Evolutionary conservation across 805 yeast genomes (phyloP), one percentile per base, ranked within the genome.

Genomic region (Isabelozyma heimii): DNA sequence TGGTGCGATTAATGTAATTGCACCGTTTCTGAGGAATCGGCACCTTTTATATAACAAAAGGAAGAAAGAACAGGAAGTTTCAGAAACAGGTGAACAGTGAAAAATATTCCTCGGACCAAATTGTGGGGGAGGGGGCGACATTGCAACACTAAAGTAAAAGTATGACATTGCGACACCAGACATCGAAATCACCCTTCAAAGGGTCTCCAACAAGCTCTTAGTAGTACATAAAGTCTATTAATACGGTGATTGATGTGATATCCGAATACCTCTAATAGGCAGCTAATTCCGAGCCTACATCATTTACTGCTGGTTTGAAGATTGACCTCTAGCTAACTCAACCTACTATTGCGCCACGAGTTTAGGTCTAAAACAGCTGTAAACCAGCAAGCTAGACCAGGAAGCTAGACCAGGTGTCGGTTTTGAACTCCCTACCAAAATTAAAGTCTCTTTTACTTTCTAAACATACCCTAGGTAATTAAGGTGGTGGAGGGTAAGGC

Each of bases 41-140:
- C 27, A 26, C 28, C 5, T 5, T 40, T 40, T 40, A 16, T 40
- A 24, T n/a, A 24, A 24, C 6, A 24, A 2, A 40, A 40, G 24
- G 8, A 40, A 8, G 16, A 16, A 12, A 16, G 30, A 40, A 20
- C 24, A 20, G 6, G 24, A 20, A 20, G 24, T 20, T 20, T 6
- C 2, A 13, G 16, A 14, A n/a, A 14, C 20, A 14, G n/a, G 16
- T 14, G 16, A 15, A 16, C 24, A 20, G 24, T 20, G 24, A 20
- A 20, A 20, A 20, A 20, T 20, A 20, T 26, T 20, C 48, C 48
- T 41, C 47, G 47, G 47, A 37, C 42, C 26, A 44, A 44, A 43
- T 40, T 38, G 39, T 26, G 44, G 39, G 42, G 42, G 45, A 43
- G 37, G 39, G 30, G 33, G 44, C 14, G 45, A 48, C 42, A 26